Evolutionary conservation across 2,329 filamentous ascomycete genomes (phyloP).

Genomic region (Nothophaeocryptopus gaeumannii): DNA sequence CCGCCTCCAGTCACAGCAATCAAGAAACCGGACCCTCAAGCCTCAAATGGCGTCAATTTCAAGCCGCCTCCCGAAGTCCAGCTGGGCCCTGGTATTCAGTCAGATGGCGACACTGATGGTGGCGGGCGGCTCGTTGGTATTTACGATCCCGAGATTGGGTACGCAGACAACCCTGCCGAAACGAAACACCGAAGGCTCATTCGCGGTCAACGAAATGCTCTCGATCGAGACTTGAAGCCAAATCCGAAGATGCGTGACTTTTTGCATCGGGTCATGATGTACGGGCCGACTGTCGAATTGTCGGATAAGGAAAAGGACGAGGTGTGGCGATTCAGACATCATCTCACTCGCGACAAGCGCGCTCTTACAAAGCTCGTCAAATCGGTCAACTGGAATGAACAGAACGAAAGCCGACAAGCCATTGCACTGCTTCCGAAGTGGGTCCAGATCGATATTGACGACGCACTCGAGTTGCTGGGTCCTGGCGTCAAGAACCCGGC

Average conservation of each 20-base stretch:
- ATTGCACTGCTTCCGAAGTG: conserved; percentile 87
- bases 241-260: conserved; percentile 95
- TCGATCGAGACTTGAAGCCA: conserved; percentile 92
- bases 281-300: conserved; percentile 85
- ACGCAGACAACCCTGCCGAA: conserved; percentile 88
- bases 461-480: conserved; percentile 88
- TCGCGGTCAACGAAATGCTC: conserved; percentile 83
- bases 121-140: conserved; percentile 72
- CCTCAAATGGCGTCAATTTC: conserved; percentile 65
- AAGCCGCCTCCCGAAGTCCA: conserved; percentile 86
- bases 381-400: conserved; percentile 90
- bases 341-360: conserved; percentile 82
- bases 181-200: conserved; percentile 91
- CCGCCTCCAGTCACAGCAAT: conserved; percentile 77
- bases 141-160: conserved; percentile 89
- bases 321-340: conserved; percentile 96
- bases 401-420: conserved; percentile 80
- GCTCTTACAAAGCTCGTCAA: conserved; percentile 96
- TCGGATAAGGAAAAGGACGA: conserved; percentile 91
- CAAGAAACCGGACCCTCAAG: conserved; percentile 48
- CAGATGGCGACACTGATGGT: conserved; percentile 54
- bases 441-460: conserved; percentile 96
- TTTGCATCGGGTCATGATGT: conserved; percentile 83
- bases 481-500: conserved; percentile 86
- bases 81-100: conserved; percentile 84